Evolutionary conservation across 148 eudicot genomes (phyloP).

Genomic region (Salicornia ramosissima): DNA sequence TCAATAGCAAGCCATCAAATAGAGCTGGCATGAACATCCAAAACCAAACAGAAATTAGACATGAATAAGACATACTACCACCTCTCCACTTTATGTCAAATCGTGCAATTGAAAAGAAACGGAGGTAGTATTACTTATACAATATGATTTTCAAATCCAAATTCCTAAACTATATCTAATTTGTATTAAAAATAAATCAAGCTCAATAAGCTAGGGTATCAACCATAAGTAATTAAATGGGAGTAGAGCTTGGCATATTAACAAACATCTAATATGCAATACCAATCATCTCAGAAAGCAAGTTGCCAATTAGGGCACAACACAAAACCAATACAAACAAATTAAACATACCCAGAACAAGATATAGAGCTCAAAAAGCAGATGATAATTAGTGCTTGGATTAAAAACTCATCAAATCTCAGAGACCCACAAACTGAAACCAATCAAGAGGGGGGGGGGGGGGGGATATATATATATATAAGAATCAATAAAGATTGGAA

Average conservation of each 20-base stretch:
- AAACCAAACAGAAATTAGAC: not conserved
- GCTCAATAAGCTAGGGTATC: no score
- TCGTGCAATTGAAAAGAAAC: no score
- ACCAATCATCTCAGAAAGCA: not conserved
- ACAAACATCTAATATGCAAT: no score
- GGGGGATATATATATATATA: not conserved
- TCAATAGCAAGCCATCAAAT: not conserved
- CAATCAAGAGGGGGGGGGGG: no score
- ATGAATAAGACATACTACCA: not conserved
- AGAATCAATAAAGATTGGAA: constrained; percentile 19
- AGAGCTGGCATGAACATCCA: not conserved
- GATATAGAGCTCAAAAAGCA: constrained; percentile 6
- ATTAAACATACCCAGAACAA: constrained; percentile 19
- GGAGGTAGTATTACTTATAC: no score
- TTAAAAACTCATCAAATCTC: not conserved
- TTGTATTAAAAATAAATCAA: not conserved
- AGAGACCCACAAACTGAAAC: not conserved
- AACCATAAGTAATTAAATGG: no score
- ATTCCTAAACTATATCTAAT: no score
- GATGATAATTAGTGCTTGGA: not conserved
- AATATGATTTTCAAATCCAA: no score
- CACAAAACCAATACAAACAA: not conserved
- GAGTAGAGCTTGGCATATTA: no score
- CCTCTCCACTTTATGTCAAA: no score
- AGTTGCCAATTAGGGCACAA: no score